These are phyloP conservation scores for Ophiocordyceps polyrhachis-furcata DNA, from an alignment of 2,329 filamentous ascomycete species.

Conservation along the genomic window DNA sequence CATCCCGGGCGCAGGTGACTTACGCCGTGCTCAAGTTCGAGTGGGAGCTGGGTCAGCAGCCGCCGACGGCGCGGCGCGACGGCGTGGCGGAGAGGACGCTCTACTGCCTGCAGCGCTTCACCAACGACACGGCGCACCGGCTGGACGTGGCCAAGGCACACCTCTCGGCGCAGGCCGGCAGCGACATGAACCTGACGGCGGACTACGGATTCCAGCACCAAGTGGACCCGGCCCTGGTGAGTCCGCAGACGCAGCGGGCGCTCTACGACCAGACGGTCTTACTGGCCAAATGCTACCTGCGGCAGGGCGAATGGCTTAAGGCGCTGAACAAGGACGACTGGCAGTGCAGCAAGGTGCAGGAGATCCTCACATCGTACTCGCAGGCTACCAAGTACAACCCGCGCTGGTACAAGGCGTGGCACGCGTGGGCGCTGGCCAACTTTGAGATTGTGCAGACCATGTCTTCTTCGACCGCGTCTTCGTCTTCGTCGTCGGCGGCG, in stretches of 20 bases:
- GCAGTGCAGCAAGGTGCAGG: conserved; percentile 69
- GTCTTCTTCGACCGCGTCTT: conserved; percentile 23
- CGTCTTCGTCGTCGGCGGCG: neutral
- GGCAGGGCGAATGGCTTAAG: conserved; percentile 92
- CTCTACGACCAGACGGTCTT: conserved; percentile 47
- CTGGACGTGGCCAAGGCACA: conserved; percentile 35
- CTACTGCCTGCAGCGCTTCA: conserved; percentile 41
- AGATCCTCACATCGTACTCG: conserved; percentile 79
- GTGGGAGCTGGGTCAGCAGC: conserved; percentile 67
- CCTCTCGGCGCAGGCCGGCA: conserved; percentile 25
- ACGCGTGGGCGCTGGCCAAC: conserved; percentile 94
- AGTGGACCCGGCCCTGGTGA: conserved; percentile 24
- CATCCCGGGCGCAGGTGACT: conserved; percentile 56
- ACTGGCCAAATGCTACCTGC: conserved; percentile 86
- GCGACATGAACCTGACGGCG: conserved; percentile 23
- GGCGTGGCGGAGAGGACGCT: conserved; percentile 35
- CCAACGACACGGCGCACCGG: conserved; percentile 35
- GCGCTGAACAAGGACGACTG: conserved; percentile 72
- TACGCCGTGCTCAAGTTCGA: conserved; percentile 97
- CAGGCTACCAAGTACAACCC: conserved; percentile 88
- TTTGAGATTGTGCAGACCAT: conserved; percentile 91
- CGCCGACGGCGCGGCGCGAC: conserved; percentile 19
- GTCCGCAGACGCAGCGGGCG: conserved; percentile 30
- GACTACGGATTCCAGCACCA: conserved; percentile 33
- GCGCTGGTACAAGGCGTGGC: conserved; percentile 98